Conservation (phyloP, 2,329 filamentous ascomycete species). For the Phialophora tarda region DNA sequence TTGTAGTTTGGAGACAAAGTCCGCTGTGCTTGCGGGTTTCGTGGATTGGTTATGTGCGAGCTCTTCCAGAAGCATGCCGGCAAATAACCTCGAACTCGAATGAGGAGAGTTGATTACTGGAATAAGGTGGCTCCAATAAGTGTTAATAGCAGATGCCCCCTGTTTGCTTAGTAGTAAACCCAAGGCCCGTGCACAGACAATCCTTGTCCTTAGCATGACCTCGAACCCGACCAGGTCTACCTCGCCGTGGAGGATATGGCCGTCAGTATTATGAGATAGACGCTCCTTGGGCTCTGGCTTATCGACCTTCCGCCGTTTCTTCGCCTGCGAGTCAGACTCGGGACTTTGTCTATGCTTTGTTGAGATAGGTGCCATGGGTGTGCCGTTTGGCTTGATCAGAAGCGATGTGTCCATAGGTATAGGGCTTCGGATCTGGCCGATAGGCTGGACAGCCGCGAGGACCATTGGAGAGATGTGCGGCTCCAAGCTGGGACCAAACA, state of each 20-base stretch:
- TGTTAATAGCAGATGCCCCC: constrained; percentile 59
- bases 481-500: constrained; percentile 74
- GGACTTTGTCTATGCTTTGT: constrained; percentile 48
- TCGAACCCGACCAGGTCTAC: constrained; percentile 92
- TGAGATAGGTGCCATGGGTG: constrained; percentile 67
- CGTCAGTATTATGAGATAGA: constrained; percentile 92
- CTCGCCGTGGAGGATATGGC: constrained; percentile 96
- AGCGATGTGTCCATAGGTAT: constrained; percentile 88
- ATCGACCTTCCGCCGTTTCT: constrained; percentile 75
- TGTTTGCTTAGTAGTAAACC: constrained; percentile 81
- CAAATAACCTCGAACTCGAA: constrained; percentile 83
- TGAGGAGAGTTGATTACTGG: constrained; percentile 72
- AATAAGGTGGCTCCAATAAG: constrained; percentile 69
- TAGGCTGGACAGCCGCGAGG: constrained; percentile 83
- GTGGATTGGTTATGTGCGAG: constrained; percentile 68
- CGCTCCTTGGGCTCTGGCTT: constrained; percentile 73
- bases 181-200: constrained; percentile 84
- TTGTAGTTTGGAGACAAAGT: constrained; percentile 66
- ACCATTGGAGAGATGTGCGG: constrained; percentile 80
- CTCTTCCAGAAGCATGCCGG: constrained; percentile 85
- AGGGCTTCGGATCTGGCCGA: constrained; percentile 87
- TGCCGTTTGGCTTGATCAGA: constrained; percentile 92
- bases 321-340: constrained; percentile 52
- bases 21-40: constrained; percentile 48
- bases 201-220: constrained; percentile 82